Percentiles rank a stretch among this genome's conserved stretches.
Evolutionary conservation across 805 yeast genomes (phyloP).

Genomic region (Candida saitoana): DNA sequence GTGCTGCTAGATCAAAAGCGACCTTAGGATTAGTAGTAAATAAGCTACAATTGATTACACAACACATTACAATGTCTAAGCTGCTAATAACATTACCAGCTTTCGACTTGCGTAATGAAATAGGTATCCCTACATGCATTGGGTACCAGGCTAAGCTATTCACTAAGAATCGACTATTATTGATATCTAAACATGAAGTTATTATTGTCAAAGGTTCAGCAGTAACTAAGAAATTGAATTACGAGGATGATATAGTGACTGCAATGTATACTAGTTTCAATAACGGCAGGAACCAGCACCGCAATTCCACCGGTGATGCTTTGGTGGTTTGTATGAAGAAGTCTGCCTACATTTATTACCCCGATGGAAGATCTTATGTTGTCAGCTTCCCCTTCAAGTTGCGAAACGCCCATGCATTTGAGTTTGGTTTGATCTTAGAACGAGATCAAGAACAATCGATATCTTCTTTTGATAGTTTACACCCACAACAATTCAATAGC

Average conservation of each 20-base stretch:
- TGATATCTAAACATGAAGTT: conserved; percentile 36
- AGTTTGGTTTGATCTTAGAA: conserved; percentile 65
- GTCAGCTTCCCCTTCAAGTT: conserved; percentile 69
- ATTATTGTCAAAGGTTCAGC: conserved; percentile 46
- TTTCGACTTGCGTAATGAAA: conserved; percentile 25
- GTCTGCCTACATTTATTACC: conserved; percentile 58
- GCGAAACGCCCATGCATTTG: conserved; percentile 57
- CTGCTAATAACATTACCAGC: conserved; percentile 25
- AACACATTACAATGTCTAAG: background rate
- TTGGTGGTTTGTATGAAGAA: conserved; percentile 61
- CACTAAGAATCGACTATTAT: conserved; percentile 30
- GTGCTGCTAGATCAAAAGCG: too few relatives aligned
- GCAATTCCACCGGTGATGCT: conserved; percentile 9
- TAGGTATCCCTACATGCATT: conserved; percentile 18
- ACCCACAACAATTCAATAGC: conserved; percentile 21
- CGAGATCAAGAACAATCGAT: conserved; percentile 28
- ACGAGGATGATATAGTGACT: conserved; percentile 47
- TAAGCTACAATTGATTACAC: too few relatives aligned
- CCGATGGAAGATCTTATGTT: conserved; percentile 54
- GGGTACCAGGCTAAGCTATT: conserved; percentile 19
- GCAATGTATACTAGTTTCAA: conserved; percentile 60
- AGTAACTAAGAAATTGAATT: conserved; percentile 46
- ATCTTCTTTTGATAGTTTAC: conserved; percentile 8
- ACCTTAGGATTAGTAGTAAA: too few relatives aligned
- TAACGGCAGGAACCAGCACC: conserved; percentile 2